A percentile compares a stretch with the other conserved stretches of the same genome.
These are phyloP conservation scores for Curvularia sp. DNA, from an alignment of 2,329 filamentous ascomycete species.

Conservation along the genomic window DNA sequence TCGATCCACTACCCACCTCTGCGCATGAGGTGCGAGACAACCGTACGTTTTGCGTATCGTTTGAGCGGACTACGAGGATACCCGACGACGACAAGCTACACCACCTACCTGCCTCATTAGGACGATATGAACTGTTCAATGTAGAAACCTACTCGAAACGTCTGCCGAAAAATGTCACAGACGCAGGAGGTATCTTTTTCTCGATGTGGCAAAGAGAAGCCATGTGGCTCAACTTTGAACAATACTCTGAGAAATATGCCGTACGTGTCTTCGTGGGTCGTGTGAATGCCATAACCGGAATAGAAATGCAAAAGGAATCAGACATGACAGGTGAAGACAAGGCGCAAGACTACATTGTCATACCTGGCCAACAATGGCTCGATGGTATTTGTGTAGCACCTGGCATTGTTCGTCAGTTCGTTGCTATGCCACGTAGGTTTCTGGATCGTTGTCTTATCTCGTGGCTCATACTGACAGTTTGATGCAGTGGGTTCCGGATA, in stretches of 20 bases:
- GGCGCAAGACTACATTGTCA: not conserved
- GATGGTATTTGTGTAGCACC: slow-evolving; percentile 3
- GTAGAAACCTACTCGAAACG: not conserved
- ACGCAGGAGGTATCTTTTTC: not conserved
- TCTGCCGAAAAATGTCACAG: not conserved
- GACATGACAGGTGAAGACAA: not conserved
- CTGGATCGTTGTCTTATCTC: not conserved
- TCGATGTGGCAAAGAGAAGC: slow-evolving; percentile 9
- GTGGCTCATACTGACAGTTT: not conserved
- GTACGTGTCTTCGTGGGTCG: not conserved
- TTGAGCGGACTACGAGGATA: not conserved
- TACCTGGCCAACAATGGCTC: not conserved
- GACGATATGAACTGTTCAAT: not conserved
- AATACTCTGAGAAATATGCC: not conserved
- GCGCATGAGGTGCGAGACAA: not conserved
- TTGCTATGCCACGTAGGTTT: slow-evolving; percentile 1
- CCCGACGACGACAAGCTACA: slow-evolving; percentile 1
- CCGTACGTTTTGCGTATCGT: not conserved
- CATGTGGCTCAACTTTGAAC: not conserved
- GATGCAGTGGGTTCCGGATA: not conserved
- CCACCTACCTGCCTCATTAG: not conserved
- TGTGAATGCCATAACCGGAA: not conserved
- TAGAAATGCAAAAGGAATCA: not conserved
- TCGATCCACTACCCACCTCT: not conserved
- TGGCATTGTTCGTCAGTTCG: slow-evolving; percentile 4